Evolutionary conservation across 495 filamentous ascomycete genomes (phyloP).

Genomic region (Podospora appendiculata): DNA sequence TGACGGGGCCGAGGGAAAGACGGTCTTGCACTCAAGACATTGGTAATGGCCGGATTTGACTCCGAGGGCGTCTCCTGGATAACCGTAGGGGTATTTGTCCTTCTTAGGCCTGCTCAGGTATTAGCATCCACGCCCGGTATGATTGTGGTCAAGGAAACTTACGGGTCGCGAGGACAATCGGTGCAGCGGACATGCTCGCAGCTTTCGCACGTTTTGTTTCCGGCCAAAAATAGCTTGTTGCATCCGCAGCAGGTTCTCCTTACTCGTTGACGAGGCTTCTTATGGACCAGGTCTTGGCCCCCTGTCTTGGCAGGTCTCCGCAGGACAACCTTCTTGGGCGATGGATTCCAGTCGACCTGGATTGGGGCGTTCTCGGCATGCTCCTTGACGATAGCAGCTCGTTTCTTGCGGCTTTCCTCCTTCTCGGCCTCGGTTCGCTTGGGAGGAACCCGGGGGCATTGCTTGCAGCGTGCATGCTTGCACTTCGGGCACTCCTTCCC

Average conservation of each 20-base stretch:
- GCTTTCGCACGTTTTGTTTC: slow-evolving; percentile 47
- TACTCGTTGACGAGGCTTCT: slow-evolving; percentile 58
- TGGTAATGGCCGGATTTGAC: slow-evolving; percentile 44
- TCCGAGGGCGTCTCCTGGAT: slow-evolving; percentile 59
- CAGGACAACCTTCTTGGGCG: slow-evolving; percentile 38
- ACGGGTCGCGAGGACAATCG: slow-evolving; percentile 76
- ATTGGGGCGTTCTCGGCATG: slow-evolving; percentile 40
- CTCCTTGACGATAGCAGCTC: slow-evolving; percentile 39
- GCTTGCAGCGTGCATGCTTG: slow-evolving; percentile 69
- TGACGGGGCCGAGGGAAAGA: slow-evolving; percentile 39
- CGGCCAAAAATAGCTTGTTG: slow-evolving; percentile 47
- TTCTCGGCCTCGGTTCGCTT: slow-evolving; percentile 45
- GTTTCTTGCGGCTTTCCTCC: slow-evolving; percentile 36
- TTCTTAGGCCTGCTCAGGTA: slow-evolving; percentile 49
- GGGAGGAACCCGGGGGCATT: slow-evolving; percentile 66
- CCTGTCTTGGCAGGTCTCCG: slow-evolving; percentile 56
- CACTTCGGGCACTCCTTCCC: slow-evolving; percentile 62
- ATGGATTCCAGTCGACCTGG: slow-evolving; percentile 37
- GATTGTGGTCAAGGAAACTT: slow-evolving; percentile 29
- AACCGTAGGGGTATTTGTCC: slow-evolving; percentile 68
- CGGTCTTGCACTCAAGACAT: slow-evolving; percentile 56
- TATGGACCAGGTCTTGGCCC: slow-evolving; percentile 63
- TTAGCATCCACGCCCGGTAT: slow-evolving; percentile 13
- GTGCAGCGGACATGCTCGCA: slow-evolving; percentile 76
- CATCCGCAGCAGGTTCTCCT: slow-evolving; percentile 74